Percentiles rank a stretch among this genome's conserved stretches.
Evolutionary conservation across 2,329 filamentous ascomycete species (phyloP).

Genomic region (Ophiosphaerella narmari): DNA sequence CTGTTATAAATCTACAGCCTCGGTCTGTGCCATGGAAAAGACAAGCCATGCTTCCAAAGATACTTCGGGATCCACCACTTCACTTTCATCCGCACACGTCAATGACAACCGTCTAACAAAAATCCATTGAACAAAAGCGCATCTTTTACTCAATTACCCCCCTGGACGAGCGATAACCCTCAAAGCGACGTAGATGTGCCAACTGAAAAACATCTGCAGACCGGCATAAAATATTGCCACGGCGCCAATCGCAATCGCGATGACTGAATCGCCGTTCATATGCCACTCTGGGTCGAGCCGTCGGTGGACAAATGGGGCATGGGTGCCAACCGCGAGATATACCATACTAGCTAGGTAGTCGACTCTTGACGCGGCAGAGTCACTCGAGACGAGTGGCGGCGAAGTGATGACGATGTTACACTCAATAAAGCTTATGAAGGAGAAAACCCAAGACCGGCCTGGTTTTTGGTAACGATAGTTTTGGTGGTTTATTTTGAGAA

Average conservation of each 20-base stretch:
- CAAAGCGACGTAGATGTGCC: neutral
- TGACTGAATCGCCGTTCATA: neutral
- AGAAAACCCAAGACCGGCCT: no score
- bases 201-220: neutral
- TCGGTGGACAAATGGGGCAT: neutral
- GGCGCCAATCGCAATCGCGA: neutral
- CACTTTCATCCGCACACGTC: neutral
- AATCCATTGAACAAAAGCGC: neutral
- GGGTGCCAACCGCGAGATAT: neutral
- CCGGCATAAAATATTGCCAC: neutral
- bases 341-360: neutral
- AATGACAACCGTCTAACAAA: neutral
- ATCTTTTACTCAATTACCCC: neutral
- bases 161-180: neutral
- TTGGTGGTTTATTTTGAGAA: no score
- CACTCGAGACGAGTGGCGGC: neutral
- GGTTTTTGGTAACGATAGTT: no score
- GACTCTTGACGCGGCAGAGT: neutral
- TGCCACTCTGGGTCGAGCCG: neutral
- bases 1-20: no score
- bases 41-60: neutral
- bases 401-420: no score
- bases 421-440: no score
- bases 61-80: no score
- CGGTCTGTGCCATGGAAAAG: no score